Evolutionary conservation across 768 basidiomycete species (phyloP), one percentile per base, ranked within the genome.

Genomic region (Solioccasus polychromus): DNA sequence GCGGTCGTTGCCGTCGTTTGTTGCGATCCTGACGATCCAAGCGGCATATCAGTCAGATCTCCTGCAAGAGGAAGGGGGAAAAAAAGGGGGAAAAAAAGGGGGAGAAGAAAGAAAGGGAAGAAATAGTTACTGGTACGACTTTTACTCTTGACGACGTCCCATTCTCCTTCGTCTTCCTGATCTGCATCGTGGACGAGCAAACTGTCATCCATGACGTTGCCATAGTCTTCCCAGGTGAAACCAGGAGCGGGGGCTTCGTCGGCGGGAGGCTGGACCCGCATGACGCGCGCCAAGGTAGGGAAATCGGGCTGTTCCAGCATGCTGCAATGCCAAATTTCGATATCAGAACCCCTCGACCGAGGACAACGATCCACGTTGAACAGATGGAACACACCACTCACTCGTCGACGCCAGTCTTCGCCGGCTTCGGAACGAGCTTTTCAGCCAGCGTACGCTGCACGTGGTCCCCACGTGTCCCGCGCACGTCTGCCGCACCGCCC

Each of bases 161-260:
- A 91, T 15, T 71, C 73, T 3, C 81, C 85, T 40, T 84, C 87
- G 43, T 88, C 88, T 59, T 86, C 87, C 22, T 77, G 80, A 47
- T 81, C 84, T 5, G 77, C 80, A 35, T 81, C 82, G 39, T 75
- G 74, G n/a, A 71, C 73, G 10, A 66, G 73, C 30, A 65, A 60
- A 26, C 52, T 54, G 0, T 59, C 66, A 15, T 58, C 58, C 40
- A 76, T 62, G 18, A 78, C 78, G 41, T 88, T 83, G 45, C 88
- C 88, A 56, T 88, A 88, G 68, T 89, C 86, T 0, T 68, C 81
- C 87, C 83, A 87, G 1, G 84, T 79, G 60, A 83, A 85, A 0
- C 86, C 85, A 6, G 71, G 63, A 8, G 77, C 80, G 14, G 85
- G 82, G 32, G 72, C 70, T 44, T 83, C 80, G 45, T 73, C 72